Percentiles rank a stretch among this genome's conserved stretches.
These are phyloP conservation scores for Tuber microsphaerosporum DNA, from an alignment of 495 filamentous ascomycete genomes.

Conservation along the genomic window DNA sequence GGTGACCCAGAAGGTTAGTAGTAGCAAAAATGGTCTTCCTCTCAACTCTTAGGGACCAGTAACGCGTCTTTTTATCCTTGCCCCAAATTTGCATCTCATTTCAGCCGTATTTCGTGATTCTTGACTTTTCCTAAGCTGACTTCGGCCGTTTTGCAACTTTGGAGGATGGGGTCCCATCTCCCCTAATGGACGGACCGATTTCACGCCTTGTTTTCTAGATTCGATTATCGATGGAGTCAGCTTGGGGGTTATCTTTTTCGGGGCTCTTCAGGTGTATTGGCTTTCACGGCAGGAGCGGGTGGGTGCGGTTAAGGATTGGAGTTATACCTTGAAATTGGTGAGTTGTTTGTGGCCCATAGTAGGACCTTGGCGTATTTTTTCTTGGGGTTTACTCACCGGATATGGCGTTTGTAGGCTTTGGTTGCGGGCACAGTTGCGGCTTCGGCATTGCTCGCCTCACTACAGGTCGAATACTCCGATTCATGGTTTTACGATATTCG, in stretches of 20 bases:
- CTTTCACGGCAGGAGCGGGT: constrained; percentile 60
- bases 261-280: constrained; percentile 67
- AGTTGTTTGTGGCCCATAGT: constrained; percentile 36
- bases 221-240: constrained; percentile 71
- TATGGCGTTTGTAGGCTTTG: constrained; percentile 51
- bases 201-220: constrained; percentile 95
- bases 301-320: constrained; percentile 69
- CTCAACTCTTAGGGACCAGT: not conserved
- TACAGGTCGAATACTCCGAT: constrained; percentile 62
- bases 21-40: not conserved
- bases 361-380: constrained; percentile 4
- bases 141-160: constrained; percentile 11
- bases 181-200: constrained; percentile 65
- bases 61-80: not conserved
- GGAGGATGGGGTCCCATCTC: constrained; percentile 89
- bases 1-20: constrained; percentile 37
- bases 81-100: not conserved
- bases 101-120: constrained; percentile 11
- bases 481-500: constrained; percentile 77
- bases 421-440: constrained; percentile 60
- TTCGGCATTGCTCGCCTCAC: constrained; percentile 65
- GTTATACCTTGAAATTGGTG: constrained; percentile 88
- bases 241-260: constrained; percentile 65
- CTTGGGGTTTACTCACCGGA: constrained; percentile 30
- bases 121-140: constrained; percentile 15